Percentiles rank a stretch among this genome's conserved stretches.
These are phyloP conservation scores for Peronosclerospora sorghi DNA, from an alignment of 352 stramenopile genomes.

Conservation along the genomic window DNA sequence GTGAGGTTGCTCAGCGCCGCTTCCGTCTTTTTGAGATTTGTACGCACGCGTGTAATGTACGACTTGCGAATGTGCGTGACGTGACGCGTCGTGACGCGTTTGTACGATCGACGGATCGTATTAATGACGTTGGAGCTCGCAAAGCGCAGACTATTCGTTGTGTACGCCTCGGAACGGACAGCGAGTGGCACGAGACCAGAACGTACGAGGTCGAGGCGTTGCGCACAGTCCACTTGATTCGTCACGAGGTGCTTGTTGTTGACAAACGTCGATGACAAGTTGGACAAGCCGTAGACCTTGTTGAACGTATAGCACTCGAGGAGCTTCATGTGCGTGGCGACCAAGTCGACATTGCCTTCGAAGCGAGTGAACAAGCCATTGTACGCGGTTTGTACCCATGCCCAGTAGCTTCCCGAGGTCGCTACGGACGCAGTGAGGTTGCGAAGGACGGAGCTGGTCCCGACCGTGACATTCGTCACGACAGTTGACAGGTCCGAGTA, in stretches of 20 bases:
- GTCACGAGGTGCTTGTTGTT: slow-evolving; percentile 43
- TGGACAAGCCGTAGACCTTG: slow-evolving; percentile 33
- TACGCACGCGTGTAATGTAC: slow-evolving; percentile 26
- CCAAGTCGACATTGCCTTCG: slow-evolving; percentile 45
- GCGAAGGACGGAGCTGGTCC: slow-evolving; percentile 22
- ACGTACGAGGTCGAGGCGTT: slow-evolving; percentile 39
- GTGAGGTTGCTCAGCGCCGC: slow-evolving; percentile 18
- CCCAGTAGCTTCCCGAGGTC: slow-evolving; percentile 49
- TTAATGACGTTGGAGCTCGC: slow-evolving; percentile 32
- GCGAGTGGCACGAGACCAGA: slow-evolving; percentile 36
- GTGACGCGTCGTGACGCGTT: slow-evolving; percentile 21
- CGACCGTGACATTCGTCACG: slow-evolving; percentile 33
- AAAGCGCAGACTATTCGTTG: slow-evolving; percentile 33
- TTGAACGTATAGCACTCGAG: slow-evolving; percentile 53
- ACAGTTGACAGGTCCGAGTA: slow-evolving; percentile 30
- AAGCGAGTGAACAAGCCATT: slow-evolving; percentile 43
- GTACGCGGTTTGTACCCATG: slow-evolving; percentile 50
- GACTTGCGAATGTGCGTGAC: slow-evolving; percentile 25
- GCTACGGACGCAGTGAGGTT: slow-evolving; percentile 33
- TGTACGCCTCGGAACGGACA: slow-evolving; percentile 30
- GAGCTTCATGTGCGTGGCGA: slow-evolving; percentile 48
- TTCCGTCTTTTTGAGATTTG: slow-evolving; percentile 17
- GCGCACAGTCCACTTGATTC: slow-evolving; percentile 30
- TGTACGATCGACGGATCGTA: slow-evolving; percentile 27
- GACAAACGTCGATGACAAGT: slow-evolving; percentile 40